Conservation (phyloP, 148 eudicot genomes). For the Tetragonia tetragonoides region DNA sequence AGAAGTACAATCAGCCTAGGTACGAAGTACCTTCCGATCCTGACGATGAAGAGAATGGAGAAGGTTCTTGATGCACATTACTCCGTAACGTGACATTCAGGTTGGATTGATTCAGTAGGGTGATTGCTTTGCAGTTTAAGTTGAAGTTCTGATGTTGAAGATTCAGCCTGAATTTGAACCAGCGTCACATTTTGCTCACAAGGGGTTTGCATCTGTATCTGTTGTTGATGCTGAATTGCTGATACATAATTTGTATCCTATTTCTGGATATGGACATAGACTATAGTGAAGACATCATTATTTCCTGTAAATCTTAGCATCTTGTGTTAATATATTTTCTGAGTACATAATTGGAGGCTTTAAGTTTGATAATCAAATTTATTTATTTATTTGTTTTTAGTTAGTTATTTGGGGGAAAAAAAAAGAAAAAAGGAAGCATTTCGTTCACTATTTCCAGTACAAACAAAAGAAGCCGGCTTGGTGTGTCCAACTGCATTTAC, state of each 20-base stretch:
- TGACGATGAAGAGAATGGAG: conserved; percentile 45
- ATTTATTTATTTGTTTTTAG: too few relatives aligned
- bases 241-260: background rate
- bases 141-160: background rate
- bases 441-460: too few relatives aligned
- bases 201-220: too few relatives aligned
- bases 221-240: background rate
- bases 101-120: background rate
- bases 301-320: background rate
- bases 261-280: background rate
- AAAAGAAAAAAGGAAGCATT: too few relatives aligned
- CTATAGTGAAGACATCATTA: background rate
- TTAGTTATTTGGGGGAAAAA: too few relatives aligned
- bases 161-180: background rate
- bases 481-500: too few relatives aligned
- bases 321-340: background rate
- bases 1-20: conserved; percentile 80
- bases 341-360: conserved; percentile 6
- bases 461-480: too few relatives aligned
- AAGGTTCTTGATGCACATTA: conserved; percentile 28
- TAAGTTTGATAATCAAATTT: background rate
- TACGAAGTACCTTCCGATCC: conserved; percentile 71
- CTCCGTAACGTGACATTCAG: background rate
- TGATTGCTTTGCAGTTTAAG: background rate
- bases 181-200: too few relatives aligned